These are phyloP conservation scores for Jamesozyma lodderae DNA, from an alignment of 805 yeast genomes.

Conservation along the genomic window DNA sequence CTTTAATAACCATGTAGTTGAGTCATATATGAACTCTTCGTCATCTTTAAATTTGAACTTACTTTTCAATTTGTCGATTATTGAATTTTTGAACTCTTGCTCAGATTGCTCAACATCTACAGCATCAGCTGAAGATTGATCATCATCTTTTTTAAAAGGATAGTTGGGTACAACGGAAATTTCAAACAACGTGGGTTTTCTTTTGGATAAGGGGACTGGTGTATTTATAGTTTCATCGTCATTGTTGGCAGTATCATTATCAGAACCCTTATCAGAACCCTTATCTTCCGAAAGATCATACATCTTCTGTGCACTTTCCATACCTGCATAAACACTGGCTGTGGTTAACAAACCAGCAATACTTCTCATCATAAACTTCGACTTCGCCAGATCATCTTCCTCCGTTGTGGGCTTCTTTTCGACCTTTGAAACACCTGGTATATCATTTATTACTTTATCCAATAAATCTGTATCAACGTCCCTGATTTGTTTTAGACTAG, in stretches of 20 bases:
- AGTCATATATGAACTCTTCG: conserved; percentile 53
- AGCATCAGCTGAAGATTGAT: not conserved
- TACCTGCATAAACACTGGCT: conserved; percentile 43
- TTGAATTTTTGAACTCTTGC: not conserved
- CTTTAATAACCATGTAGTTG: conserved; percentile 68
- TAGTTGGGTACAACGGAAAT: conserved; percentile 12
- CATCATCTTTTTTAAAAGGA: too few species aligned
- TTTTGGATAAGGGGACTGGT: not conserved
- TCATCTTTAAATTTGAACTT: conserved; percentile 40
- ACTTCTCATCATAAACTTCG: conserved; percentile 41
- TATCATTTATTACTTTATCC: not conserved
- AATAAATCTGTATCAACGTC: not conserved
- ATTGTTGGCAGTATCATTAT: too few species aligned
- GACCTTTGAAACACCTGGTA: too few species aligned
- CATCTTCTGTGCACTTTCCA: conserved; percentile 21
- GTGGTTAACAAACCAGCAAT: conserved; percentile 49
- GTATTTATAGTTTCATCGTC: too few species aligned
- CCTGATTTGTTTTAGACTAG: not conserved
- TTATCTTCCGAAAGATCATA: conserved; percentile 8
- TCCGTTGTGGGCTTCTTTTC: conserved; percentile 2
- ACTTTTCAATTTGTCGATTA: conserved; percentile 2
- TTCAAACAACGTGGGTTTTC: conserved; percentile 16
- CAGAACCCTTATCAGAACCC: not conserved
- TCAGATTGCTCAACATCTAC: not conserved
- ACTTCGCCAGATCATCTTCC: conserved; percentile 29